phyloP scores from a whole-genome alignment of 495 filamentous ascomycete species.

The Talaromyces proteolyticus region DNA sequence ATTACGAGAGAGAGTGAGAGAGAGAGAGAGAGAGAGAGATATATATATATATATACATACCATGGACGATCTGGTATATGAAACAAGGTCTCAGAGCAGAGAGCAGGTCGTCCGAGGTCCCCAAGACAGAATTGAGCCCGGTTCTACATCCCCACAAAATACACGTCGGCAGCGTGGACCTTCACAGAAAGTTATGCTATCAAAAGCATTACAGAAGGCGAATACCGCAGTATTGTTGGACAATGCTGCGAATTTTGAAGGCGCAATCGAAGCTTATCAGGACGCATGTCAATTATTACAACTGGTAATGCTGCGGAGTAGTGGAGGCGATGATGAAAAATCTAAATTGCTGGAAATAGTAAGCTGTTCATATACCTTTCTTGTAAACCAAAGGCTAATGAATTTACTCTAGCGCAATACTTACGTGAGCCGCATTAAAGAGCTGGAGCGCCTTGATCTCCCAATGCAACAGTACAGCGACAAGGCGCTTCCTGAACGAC shows the following conservation, averaged over 20 bases:
- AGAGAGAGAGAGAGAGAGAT: no score
- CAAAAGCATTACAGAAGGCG: conserved; percentile 87
- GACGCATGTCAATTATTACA: conserved; percentile 84
- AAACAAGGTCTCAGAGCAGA: conserved; percentile 6
- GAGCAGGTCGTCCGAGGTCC: conserved; percentile 11
- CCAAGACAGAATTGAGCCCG: conserved; percentile 20
- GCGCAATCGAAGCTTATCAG: conserved; percentile 83
- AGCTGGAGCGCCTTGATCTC: conserved; percentile 67
- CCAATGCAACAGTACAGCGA: conserved; percentile 46
- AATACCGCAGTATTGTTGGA: conserved; percentile 93
- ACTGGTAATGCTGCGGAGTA: conserved; percentile 78
- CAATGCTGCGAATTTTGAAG: conserved; percentile 90
- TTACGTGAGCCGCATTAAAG: conserved; percentile 80
- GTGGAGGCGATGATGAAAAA: conserved; percentile 72
- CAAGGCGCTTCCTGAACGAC: conserved; percentile 73
- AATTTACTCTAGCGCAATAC: conserved; percentile 63
- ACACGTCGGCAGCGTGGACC: conserved; percentile 33
- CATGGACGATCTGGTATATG: conserved; percentile 14
- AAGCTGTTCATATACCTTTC: conserved; percentile 38
- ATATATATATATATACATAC: no score
- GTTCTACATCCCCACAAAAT: conserved; percentile 19
- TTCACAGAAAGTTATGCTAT: conserved; percentile 88
- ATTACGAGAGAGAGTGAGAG: no score
- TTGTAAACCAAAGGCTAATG: no score
- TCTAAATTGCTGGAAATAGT: conserved; percentile 86